Base-by-base conservation (phyloP, 352 stramenopile species). In the Phytophthora fragariae region DNA sequence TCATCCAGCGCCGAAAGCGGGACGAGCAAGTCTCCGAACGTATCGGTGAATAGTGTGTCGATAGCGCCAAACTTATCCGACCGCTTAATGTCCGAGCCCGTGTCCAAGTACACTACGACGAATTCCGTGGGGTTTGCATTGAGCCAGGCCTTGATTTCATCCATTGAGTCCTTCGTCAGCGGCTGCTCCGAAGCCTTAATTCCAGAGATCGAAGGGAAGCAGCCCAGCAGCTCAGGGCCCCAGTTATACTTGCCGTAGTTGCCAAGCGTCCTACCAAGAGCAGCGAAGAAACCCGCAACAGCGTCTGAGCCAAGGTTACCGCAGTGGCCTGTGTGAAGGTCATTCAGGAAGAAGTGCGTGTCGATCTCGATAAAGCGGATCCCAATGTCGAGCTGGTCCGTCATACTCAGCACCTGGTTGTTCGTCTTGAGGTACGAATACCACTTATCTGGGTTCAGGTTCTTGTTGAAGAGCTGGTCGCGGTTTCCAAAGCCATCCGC, bases 401-500 rank as follows among this genome's bases (percentile, higher is more conserved):
- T 85, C 17, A 93, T 52, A 63, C 81, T 89, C 17, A 91, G 73
- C 47, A 87, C 71, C 53, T 92, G 81, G 64, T 92, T 89, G 77
- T 90, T 91, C 5, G 85, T 92, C 75, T 89, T 88, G 44, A 90
- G 75, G 56, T 80, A 91, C 39, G 79, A 85, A 67, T 82, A 87
- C 47, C 68, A 56, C 60, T 88, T 90, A 21, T 77, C 72, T 7
- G 57, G 29, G 59, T 79, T 72, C 52, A 87, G 47, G 31, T 87
- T 84, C 8, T 62, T 52, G 62, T 90, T 88, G 60, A 88, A 85
- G 55, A 88, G 81, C 63, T 88, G 83, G 50, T 90, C 83, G n/a
- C 81, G 81, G 63, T 88, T 88, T n/a, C 83, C 85, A 53, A 84
- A 92, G 29, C 83, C 83, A 59, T 89, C 78, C 2, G 84, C 84